Evolutionary conservation across 139 green algal genomes (phyloP), one percentile per base, ranked within the genome.

Genomic region (Dunaliella primolecta): DNA sequence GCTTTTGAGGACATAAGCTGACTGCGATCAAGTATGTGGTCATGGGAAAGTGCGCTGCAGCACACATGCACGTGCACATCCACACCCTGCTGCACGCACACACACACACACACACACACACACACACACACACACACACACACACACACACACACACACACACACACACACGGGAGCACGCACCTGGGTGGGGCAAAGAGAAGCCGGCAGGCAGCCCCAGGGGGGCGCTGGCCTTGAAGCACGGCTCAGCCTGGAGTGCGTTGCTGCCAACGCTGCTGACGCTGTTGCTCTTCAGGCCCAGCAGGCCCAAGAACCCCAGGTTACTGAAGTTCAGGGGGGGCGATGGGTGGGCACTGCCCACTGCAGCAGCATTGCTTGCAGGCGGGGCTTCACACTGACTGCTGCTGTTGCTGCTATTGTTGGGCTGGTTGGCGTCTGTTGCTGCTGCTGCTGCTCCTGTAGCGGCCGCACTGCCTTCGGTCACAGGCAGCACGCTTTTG

Each of bases 51-150:
- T n/a, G n/a, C n/a, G n/a, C 23, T 37, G 72, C 71, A 3, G n/a
- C 33, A 34, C 21, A 81, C 77, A 38, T 3, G 33, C 30, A 31
- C 30, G 23, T 57, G 7, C 33, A 38, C 77, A 37, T 27, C 2
- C 77, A 81, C 30, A 81, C 77, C n/a, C n/a, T n/a, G n/a, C n/a
- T n/a, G 46, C 72, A 34, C 72, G 15, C 46, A 64, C 46, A 64
- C 46, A 64, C 46, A 64, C 46, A 64, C 46, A 64, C 46, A 64
- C 46, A 64, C 46, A 64, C 46, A 64, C 46, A 64, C 46, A 64
- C 46, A 64, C 46, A 64, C 46, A 64, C 46, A 64, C 46, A 64
- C 46, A 64, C 46, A 64, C 46, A 64, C 46, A 64, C 46, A 64
- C 46, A 64, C 46, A 64, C 46, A 64, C 46, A 64, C 46, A 64